Evolutionary conservation across 768 basidiomycete genomes (phyloP), one percentile per base, ranked within the genome.

Genomic region (Hysterangium stoloniferum): DNA sequence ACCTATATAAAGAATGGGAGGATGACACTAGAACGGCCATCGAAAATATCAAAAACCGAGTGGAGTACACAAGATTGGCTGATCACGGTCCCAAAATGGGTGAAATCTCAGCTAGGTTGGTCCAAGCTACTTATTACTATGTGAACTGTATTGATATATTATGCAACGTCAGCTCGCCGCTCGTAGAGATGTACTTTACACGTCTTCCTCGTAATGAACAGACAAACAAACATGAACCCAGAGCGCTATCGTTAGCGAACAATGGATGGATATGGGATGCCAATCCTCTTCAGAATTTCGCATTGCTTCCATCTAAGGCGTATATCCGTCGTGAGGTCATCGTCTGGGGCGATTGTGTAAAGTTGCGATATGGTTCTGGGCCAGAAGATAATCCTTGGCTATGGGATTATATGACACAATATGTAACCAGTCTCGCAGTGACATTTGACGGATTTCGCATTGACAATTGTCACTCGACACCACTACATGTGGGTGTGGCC

Each of bases 241-340:
- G 59, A 13, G 70, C 76, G 12, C 86, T 92, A 61, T 84, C 87
- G 2, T 71, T 99, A 25, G 96, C 95, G 4, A 97, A 98, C 67
- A 99, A 99, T 62, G 96, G 96, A 2, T 99, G 96, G 96, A 92
- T 99, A 57, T 99, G 96, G 95, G 71, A 84, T 56, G 94, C 95
- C 2, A 84, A 99, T 61, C 95, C 96, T 0, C 76, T 98, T 13
- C 75, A 82, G 56, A 97, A 97, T 68, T 99, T 99, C 68, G 96
- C 95, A 6, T 77, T 88, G 12, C 77, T 79, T 24, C 86, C 86
- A 0, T 98, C 95, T 20, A 96, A 94, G 64, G 87, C 92, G 0
- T 99, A 98, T 67, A 75, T 97, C 38, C 84, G 92, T 20, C 86
- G 96, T 43, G 90, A 97, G 65, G 92, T 99, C 48, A 97, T 98